A percentile compares a stretch with the other conserved stretches of the same genome.
Conservation (phyloP, 2,329 filamentous ascomycete species). For the Trichoderma endophyticum region DNA sequence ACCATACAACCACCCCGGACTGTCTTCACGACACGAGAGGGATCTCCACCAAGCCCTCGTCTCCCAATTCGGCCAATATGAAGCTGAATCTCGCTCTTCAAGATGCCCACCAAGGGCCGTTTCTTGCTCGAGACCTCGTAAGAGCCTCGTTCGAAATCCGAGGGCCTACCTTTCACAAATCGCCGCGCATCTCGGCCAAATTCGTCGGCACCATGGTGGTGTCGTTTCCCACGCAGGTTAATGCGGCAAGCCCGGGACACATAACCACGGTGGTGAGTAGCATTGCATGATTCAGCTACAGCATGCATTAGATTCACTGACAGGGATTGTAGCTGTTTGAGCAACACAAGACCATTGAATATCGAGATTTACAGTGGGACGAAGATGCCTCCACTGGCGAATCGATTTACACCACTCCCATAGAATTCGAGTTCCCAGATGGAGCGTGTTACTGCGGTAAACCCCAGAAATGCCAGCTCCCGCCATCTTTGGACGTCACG, state of each 20-base stretch:
- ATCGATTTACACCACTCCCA: slow-evolving; percentile 2
- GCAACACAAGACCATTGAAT: not conserved
- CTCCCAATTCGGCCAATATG: slow-evolving; percentile 1
- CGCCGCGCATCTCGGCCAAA: slow-evolving; percentile 10
- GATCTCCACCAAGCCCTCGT: slow-evolving; percentile 3
- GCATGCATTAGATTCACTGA: not conserved
- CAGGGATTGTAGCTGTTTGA: not conserved
- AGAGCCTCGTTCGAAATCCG: slow-evolving; percentile 6
- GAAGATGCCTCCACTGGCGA: not conserved
- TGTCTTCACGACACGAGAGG: not conserved
- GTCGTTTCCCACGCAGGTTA: slow-evolving; percentile 5
- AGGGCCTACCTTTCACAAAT: slow-evolving; percentile 10
- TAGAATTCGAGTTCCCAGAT: not conserved
- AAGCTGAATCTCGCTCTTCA: slow-evolving; percentile 12
- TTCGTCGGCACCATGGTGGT: slow-evolving; percentile 3
- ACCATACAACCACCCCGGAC: not conserved
- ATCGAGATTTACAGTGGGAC: not conserved
- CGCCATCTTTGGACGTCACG: not conserved
- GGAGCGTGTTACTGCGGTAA: not conserved
- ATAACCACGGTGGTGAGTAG: not conserved
- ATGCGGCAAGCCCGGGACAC: not conserved
- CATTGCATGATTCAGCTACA: not conserved
- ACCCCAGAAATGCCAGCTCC: not conserved
- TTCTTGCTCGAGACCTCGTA: not conserved
- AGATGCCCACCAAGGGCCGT: slow-evolving; percentile 1